Percentiles rank a stretch among this genome's conserved stretches.
phyloP scores from a whole-genome alignment of 345 rosid genomes.

The Salix dunnii region DNA sequence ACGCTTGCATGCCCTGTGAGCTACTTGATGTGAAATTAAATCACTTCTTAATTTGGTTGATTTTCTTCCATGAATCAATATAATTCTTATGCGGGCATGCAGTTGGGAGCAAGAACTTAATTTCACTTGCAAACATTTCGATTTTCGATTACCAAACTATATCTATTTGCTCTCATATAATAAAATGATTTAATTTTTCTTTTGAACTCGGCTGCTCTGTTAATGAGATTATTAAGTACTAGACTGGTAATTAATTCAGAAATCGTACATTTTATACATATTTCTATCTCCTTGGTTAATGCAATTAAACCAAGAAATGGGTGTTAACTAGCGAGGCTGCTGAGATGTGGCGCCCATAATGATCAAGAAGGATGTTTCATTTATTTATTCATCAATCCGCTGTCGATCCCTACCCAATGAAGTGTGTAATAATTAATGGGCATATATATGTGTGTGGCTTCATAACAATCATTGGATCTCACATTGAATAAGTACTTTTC shows the following conservation, averaged over 20 bases:
- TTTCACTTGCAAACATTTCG: neutral
- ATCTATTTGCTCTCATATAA: neutral
- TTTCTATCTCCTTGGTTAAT: neutral
- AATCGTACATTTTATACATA: neutral
- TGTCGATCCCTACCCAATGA: neutral
- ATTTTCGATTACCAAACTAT: too few relatives aligned
- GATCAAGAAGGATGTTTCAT: neutral
- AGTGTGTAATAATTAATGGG: slow-evolving; percentile 29
- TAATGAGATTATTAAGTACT: neutral
- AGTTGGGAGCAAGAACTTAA: neutral
- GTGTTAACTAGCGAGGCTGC: neutral
- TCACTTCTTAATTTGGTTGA: too few relatives aligned
- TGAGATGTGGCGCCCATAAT: neutral
- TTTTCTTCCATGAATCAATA: too few relatives aligned
- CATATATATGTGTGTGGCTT: neutral
- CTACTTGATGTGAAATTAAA: neutral
- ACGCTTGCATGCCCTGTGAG: neutral
- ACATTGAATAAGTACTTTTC: slow-evolving; percentile 9
- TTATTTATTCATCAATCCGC: neutral
- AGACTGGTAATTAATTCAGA: neutral
- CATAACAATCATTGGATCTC: slow-evolving; percentile 32
- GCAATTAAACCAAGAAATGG: neutral
- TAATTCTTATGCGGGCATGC: neutral
- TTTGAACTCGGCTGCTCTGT: too few relatives aligned
- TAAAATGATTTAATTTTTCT: too few relatives aligned